Evolutionary conservation across 2,329 filamentous ascomycete genomes (phyloP), one percentile per base, ranked within the genome.

Genomic region (Botrytis cinerea): DNA sequence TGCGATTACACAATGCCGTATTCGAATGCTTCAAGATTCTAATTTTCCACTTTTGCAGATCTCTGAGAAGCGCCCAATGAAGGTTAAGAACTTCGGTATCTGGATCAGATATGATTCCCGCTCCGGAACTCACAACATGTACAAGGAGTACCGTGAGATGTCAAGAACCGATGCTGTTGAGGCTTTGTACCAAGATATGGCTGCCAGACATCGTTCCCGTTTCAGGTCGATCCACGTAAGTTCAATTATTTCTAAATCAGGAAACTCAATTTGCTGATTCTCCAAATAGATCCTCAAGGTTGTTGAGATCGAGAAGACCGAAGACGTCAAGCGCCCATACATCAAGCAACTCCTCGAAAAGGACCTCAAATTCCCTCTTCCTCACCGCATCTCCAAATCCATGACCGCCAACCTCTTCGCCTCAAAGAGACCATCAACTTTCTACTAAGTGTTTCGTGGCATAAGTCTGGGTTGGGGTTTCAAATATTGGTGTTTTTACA

Each of bases 101-200:
- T 99, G 97, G 97, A 92, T 99, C 88, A 95, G 97, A 85, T 99
- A 99, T 89, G 95, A 99, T 89, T 99, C 97, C 77, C 95, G 96
- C 87, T 98, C 96, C 82, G 96, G 96, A 82, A 99, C 96, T 83
- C 96, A 99, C 94, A 99, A 99, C 93, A 99, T 99, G 96, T 99
- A 99, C 94, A 98, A 98, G 92, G 96, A 99, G 92, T 98, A 98
- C 93, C 93, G 96, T 85, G 96, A 98, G 90, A 93, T 98, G 90
- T 95, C 93, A 84, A 91, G 96, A 86, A 93, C 92, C 83, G 95
- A 96, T 81, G 96, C 96, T 80, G 95, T 98, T 83, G 93, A 98
- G 87, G 87, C 95, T 81, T 91, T 99, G 84, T 99, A 99, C 92
- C 93, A 96, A 87, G 96, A 99, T 89, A 98, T 99, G 96, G 94